These are phyloP conservation scores for Herpotrichia juniperi DNA, from an alignment of 2,329 filamentous ascomycete species.

Conservation along the genomic window DNA sequence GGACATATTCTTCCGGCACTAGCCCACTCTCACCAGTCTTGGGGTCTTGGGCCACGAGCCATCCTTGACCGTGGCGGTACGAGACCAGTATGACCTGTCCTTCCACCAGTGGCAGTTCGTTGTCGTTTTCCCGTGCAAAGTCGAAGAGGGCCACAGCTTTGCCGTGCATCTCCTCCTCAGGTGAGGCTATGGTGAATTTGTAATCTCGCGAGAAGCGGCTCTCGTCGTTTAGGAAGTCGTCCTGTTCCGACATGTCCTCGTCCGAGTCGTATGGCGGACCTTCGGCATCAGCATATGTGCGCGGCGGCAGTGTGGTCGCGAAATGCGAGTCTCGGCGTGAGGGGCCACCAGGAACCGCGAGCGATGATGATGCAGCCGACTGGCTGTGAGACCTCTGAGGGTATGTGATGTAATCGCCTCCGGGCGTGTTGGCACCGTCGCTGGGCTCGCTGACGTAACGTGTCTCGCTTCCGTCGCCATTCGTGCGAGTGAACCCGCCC, in stretches of 20 bases:
- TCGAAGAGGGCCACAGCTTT: constrained; percentile 95
- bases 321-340: constrained; percentile 61
- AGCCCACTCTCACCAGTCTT: constrained; percentile 92
- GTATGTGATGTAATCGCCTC: constrained; percentile 82
- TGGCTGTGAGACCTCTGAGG: constrained; percentile 63
- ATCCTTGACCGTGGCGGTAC: constrained; percentile 94
- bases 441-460: constrained; percentile 75
- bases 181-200: constrained; percentile 91
- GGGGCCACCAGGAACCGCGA: constrained; percentile 35
- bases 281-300: constrained; percentile 48
- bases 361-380: constrained; percentile 12
- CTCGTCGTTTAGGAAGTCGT: constrained; percentile 64
- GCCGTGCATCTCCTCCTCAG: constrained; percentile 97
- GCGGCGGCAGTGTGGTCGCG: constrained; percentile 53
- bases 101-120: constrained; percentile 89
- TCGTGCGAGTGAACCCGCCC: constrained; percentile 57
- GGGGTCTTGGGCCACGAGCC: constrained; percentile 95
- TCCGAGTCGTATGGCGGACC: constrained; percentile 50
- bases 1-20: constrained; percentile 93
- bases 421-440: constrained; percentile 73
- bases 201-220: constrained; percentile 89
- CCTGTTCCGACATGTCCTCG: constrained; percentile 54
- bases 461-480: constrained; percentile 73
- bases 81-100: constrained; percentile 97
- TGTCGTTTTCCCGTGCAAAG: constrained; percentile 94